Conservation (phyloP, 257 asterid genomes). For the Striga asiatica region DNA sequence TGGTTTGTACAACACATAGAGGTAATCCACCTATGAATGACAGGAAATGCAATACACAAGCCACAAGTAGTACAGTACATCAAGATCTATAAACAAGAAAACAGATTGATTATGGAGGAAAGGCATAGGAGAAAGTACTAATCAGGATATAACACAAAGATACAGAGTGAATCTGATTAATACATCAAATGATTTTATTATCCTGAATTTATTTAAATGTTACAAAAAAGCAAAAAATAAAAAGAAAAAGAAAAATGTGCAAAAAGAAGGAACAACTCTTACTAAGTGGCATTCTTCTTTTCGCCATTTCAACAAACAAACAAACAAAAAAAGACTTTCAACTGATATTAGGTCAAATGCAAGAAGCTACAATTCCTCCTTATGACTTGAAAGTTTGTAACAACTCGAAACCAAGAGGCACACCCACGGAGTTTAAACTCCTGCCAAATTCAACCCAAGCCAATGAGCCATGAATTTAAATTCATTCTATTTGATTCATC, state of each 20-base stretch:
- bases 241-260: no score
- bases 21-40: no score
- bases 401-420: constrained; percentile 16
- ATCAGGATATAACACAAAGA: no score
- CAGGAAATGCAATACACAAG: no score
- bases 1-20: no score
- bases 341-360: constrained; percentile 14
- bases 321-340: constrained; percentile 9
- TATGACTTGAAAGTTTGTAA: constrained; percentile 18
- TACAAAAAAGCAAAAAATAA: not conserved
- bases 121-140: no score
- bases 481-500: not conserved
- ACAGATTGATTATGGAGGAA: no score
- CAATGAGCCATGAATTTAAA: constrained; percentile 23
- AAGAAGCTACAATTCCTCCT: constrained; percentile 13
- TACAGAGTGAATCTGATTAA: no score
- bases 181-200: not conserved
- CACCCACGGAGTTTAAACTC: constrained; percentile 36
- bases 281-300: constrained; percentile 4
- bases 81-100: no score
- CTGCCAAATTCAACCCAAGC: constrained; percentile 59
- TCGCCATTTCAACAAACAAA: constrained; percentile 1
- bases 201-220: not conserved
- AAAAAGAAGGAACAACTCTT: no score
- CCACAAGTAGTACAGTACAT: no score